Evolutionary conservation across 345 rosid genomes (phyloP).

Genomic region (Brassica carinata): DNA sequence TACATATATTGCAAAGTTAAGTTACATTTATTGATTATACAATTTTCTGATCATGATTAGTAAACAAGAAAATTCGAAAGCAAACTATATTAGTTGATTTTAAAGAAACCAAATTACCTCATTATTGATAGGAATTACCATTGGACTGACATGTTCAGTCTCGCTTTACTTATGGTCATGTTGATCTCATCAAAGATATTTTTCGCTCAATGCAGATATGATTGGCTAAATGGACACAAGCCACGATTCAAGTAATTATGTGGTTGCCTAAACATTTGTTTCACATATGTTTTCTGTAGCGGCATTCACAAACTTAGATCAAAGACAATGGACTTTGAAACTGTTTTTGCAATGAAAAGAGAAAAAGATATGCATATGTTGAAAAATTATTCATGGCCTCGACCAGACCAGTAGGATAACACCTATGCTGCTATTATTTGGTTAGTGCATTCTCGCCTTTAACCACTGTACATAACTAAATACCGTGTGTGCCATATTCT

Average conservation of each 20-base stretch:
- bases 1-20: not conserved
- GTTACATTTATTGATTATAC: not conserved
- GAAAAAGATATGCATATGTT: not conserved
- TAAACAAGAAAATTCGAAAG: not conserved
- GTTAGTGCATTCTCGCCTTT: conserved; percentile 2
- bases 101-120: not conserved
- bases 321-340: not conserved
- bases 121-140: not conserved
- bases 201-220: not conserved
- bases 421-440: not conserved
- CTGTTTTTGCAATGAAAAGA: not conserved
- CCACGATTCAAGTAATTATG: not conserved
- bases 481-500: not conserved
- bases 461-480: not conserved
- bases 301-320: not conserved
- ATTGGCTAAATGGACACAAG: not conserved
- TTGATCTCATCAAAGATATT: not conserved
- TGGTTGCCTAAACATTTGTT: not conserved
- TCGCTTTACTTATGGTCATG: not conserved
- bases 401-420: not conserved
- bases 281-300: not conserved
- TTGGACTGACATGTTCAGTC: not conserved
- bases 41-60: not conserved
- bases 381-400: not conserved
- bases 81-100: not conserved